Conservation (phyloP, 805 yeast species). For the Pichia eremophila region DNA sequence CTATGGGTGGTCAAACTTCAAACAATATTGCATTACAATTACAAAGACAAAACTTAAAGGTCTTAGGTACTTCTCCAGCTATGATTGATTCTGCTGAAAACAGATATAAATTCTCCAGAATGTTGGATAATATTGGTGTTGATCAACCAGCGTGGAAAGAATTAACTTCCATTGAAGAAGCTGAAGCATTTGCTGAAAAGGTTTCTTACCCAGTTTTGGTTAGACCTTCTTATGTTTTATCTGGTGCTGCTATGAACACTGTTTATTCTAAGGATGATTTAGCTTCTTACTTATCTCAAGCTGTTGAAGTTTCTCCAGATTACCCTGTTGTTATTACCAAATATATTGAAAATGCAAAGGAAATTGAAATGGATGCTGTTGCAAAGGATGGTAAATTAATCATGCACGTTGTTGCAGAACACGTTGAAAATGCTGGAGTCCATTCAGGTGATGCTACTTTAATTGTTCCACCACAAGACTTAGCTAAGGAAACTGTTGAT, state of each 20-base stretch:
- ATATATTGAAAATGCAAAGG: conserved; percentile 93
- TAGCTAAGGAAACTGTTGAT: conserved; percentile 81
- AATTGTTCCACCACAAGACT: conserved; percentile 93
- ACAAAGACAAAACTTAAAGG: conserved; percentile 90
- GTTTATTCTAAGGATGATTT: conserved; percentile 85
- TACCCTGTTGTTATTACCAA: conserved; percentile 97
- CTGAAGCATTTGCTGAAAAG: conserved; percentile 82
- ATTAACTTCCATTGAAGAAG: conserved; percentile 84
- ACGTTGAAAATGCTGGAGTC: conserved; percentile 98
- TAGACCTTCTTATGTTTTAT: conserved; percentile 93
- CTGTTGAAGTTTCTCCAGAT: conserved; percentile 95
- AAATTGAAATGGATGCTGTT: conserved; percentile 98
- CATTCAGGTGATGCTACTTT: conserved; percentile 99
- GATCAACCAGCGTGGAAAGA: conserved; percentile 99
- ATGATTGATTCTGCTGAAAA: conserved; percentile 98
- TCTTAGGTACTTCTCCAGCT: conserved; percentile 94
- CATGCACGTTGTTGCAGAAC: conserved; percentile 97
- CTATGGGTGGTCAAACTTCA: conserved; percentile 99
- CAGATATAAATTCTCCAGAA: conserved; percentile 94
- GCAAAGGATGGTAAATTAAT: conserved; percentile 90
- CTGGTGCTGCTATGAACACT: conserved; percentile 99
- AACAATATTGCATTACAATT: conserved; percentile 90
- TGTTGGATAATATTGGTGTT: conserved; percentile 92
- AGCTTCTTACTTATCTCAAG: conserved; percentile 80
- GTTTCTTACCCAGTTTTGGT: conserved; percentile 93